phyloP scores from a whole-genome alignment of 441 rosid species.

The Brassica hybrid region DNA sequence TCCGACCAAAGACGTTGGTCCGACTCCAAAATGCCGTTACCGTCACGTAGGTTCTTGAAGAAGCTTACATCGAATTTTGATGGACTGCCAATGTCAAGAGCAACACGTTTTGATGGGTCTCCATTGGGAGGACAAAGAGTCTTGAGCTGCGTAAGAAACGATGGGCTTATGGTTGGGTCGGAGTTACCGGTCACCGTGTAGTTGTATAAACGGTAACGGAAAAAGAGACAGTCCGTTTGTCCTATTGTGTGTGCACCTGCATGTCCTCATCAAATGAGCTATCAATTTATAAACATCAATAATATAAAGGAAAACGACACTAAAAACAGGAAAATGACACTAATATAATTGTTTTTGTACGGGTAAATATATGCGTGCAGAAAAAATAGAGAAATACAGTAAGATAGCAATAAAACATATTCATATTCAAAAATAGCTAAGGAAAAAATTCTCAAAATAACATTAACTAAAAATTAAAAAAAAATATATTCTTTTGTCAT shows the following conservation, averaged over 20 bases:
- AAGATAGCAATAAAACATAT: background rate
- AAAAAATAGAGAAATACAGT: background rate
- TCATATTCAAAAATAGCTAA: too few relatives aligned
- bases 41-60: constrained; percentile 65
- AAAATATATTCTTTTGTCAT: too few relatives aligned
- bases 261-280: background rate
- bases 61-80: constrained; percentile 58
- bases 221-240: constrained; percentile 71
- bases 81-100: constrained; percentile 61
- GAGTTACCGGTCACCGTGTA: constrained; percentile 69
- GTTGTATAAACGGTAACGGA: constrained; percentile 78
- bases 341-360: background rate
- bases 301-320: background rate
- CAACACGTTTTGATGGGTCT: constrained; percentile 58
- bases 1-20: constrained; percentile 75
- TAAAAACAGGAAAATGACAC: too few relatives aligned
- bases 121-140: constrained; percentile 65
- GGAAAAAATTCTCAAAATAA: too few relatives aligned
- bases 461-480: too few relatives aligned
- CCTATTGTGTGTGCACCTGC: constrained; percentile 82
- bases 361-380: background rate
- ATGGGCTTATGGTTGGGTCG: constrained; percentile 67
- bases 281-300: background rate
- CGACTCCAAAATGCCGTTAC: constrained; percentile 68
- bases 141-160: constrained; percentile 56